Evolutionary conservation across 2,329 filamentous ascomycete species (phyloP).

Genomic region (Akanthomyces uredinophilus): DNA sequence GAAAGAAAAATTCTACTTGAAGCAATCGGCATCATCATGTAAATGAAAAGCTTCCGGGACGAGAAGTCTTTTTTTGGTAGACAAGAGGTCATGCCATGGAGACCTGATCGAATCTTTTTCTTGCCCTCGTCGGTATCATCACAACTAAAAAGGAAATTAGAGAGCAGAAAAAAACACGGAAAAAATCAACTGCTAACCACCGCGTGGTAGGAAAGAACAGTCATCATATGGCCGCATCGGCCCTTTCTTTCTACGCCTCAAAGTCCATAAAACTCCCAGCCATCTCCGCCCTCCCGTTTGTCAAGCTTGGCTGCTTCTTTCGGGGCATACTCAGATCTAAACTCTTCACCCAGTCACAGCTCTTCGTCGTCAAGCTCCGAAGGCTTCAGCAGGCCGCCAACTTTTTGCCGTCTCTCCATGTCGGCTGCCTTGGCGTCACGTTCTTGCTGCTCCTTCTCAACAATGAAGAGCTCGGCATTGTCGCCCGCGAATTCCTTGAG

Average conservation of each 20-base stretch:
- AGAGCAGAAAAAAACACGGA: not conserved
- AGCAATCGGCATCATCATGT: not conserved
- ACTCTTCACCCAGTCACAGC: slow-evolving; percentile 74
- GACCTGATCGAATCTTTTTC: slow-evolving; percentile 9
- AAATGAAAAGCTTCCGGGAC: not conserved
- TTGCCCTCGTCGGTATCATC: slow-evolving; percentile 14
- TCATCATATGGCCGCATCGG: slow-evolving; percentile 1
- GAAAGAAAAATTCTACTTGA: not conserved
- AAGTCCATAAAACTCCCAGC: slow-evolving; percentile 63
- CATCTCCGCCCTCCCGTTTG: slow-evolving; percentile 39
- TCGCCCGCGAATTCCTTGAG: slow-evolving; percentile 96
- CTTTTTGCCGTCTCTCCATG: slow-evolving; percentile 86
- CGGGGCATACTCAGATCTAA: slow-evolving; percentile 56
- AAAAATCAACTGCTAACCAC: not conserved
- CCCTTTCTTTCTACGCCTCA: slow-evolving; percentile 24
- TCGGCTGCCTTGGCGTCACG: slow-evolving; percentile 82
- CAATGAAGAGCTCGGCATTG: slow-evolving; percentile 87
- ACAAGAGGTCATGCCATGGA: not conserved
- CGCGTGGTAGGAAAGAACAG: not conserved
- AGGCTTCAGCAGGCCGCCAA: slow-evolving; percentile 92
- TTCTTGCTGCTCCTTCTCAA: slow-evolving; percentile 91
- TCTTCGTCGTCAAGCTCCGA: slow-evolving; percentile 93
- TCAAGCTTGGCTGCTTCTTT: slow-evolving; percentile 22
- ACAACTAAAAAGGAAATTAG: slow-evolving; percentile 15
- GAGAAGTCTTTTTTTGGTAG: not conserved